Percentiles rank a stretch among this genome's conserved stretches.
These are phyloP conservation scores for Lachancea fermentati DNA, from an alignment of 805 yeast genomes.

Conservation along the genomic window DNA sequence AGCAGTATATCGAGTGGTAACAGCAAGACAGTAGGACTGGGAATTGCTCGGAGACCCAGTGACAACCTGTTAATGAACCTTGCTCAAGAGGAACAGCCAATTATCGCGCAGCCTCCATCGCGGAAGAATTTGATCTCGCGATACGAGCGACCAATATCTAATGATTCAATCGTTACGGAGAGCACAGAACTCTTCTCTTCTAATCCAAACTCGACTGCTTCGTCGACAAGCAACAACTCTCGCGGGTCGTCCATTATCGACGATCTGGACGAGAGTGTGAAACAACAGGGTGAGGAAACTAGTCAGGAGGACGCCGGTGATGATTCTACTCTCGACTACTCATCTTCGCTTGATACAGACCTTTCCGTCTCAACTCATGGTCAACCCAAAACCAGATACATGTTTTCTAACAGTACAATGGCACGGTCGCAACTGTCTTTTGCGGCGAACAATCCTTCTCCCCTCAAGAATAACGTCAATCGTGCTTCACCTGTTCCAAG, in stretches of 20 bases:
- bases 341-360: conserved; percentile 7
- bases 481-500: conserved; percentile 2
- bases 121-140: conserved; percentile 16
- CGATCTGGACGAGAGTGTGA: conserved; percentile 10
- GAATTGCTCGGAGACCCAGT: conserved; percentile 30
- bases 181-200: conserved; percentile 28
- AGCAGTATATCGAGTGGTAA: conserved; percentile 2
- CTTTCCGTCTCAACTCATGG: conserved; percentile 6
- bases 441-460: conserved; percentile 6
- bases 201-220: conserved; percentile 22
- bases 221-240: conserved; percentile 25
- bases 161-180: conserved; percentile 28
- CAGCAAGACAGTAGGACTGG: conserved; percentile 24
- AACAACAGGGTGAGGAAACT: conserved; percentile 5
- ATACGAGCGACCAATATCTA: conserved; percentile 28
- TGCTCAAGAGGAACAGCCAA: conserved; percentile 8
- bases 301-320: conserved; percentile 6
- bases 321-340: conserved; percentile 8
- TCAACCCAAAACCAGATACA: conserved; percentile 6
- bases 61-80: conserved; percentile 26
- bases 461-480: conserved; percentile 6
- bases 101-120: conserved; percentile 18
- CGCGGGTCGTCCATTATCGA: conserved; percentile 15
- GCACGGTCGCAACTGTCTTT: conserved; percentile 7
- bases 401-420: conserved; percentile 6